Conservation (phyloP, 2,329 filamentous ascomycete genomes). For the Keithomyces neogunnii region DNA sequence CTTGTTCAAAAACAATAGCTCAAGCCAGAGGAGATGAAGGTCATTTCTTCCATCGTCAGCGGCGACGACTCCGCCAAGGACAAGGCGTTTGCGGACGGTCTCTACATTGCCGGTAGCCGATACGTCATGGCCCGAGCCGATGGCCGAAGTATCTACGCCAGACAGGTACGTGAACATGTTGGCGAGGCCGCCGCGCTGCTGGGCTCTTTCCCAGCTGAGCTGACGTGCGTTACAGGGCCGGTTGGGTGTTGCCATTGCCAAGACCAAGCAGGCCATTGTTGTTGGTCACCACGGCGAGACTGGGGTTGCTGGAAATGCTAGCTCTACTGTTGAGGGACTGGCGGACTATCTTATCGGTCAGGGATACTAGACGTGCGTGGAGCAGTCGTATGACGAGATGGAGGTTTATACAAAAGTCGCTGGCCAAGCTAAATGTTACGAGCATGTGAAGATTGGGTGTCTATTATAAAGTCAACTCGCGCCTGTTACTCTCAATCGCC, state of each 20-base stretch:
- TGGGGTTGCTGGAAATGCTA: slow-evolving; percentile 65
- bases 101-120: slow-evolving; percentile 68
- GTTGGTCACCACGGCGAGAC: slow-evolving; percentile 76
- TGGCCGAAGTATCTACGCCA: slow-evolving; percentile 73
- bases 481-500: slow-evolving; percentile 3
- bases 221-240: slow-evolving; percentile 44
- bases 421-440: slow-evolving; percentile 4
- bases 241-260: slow-evolving; percentile 72
- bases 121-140: slow-evolving; percentile 72
- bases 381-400: slow-evolving; percentile 6
- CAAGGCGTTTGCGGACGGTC: slow-evolving; percentile 61
- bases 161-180: slow-evolving; percentile 54
- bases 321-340: slow-evolving; percentile 71
- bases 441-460: slow-evolving; percentile 5
- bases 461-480: slow-evolving; percentile 5
- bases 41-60: slow-evolving; percentile 43
- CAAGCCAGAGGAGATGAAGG: slow-evolving; percentile 49
- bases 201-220: not conserved
- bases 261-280: slow-evolving; percentile 83
- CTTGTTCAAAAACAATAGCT: slow-evolving; percentile 16
- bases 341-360: slow-evolving; percentile 77
- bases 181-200: not conserved
- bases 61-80: slow-evolving; percentile 42
- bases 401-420: slow-evolving; percentile 1
- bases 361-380: slow-evolving; percentile 50